These are phyloP conservation scores for Oryza meyeriana DNA, from an alignment of 176 grass and related monocot genomes.

Conservation along the genomic window DNA sequence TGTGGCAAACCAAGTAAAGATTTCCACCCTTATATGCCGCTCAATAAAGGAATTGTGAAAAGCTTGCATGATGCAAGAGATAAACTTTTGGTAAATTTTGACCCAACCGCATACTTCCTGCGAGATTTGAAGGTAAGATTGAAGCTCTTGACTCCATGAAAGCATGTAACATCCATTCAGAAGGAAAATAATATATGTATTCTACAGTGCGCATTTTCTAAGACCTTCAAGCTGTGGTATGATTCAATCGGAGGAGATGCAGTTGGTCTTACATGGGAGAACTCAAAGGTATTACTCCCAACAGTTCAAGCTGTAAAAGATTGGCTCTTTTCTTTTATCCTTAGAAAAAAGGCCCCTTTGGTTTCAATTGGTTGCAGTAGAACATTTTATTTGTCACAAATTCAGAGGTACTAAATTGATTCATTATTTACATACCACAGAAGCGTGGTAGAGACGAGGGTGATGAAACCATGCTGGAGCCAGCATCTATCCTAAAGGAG, in stretches of 20 bases:
- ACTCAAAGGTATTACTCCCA: slow-evolving; percentile 56
- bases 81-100: slow-evolving; percentile 79
- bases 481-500: slow-evolving; percentile 58
- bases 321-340: not conserved
- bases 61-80: slow-evolving; percentile 69
- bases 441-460: slow-evolving; percentile 70
- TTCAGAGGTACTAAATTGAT: slow-evolving; percentile 1
- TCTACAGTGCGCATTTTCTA: slow-evolving; percentile 61
- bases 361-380: not conserved
- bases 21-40: slow-evolving; percentile 64
- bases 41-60: slow-evolving; percentile 40
- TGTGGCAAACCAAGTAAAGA: slow-evolving; percentile 74
- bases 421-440: slow-evolving; percentile 41
- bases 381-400: not conserved
- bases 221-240: slow-evolving; percentile 78
- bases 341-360: not conserved
- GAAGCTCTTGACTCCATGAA: slow-evolving; percentile 5
- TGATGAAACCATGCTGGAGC: slow-evolving; percentile 45
- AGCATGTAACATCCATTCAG: not conserved
- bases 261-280: slow-evolving; percentile 89
- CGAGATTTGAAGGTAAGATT: slow-evolving; percentile 67
- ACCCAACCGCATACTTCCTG: slow-evolving; percentile 65
- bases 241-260: slow-evolving; percentile 85
- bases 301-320: not conserved
- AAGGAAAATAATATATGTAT: slow-evolving; percentile 8